These are phyloP conservation scores for Cylindrodendrum hubeiense DNA, from an alignment of 2,329 filamentous ascomycete genomes.

Conservation along the genomic window DNA sequence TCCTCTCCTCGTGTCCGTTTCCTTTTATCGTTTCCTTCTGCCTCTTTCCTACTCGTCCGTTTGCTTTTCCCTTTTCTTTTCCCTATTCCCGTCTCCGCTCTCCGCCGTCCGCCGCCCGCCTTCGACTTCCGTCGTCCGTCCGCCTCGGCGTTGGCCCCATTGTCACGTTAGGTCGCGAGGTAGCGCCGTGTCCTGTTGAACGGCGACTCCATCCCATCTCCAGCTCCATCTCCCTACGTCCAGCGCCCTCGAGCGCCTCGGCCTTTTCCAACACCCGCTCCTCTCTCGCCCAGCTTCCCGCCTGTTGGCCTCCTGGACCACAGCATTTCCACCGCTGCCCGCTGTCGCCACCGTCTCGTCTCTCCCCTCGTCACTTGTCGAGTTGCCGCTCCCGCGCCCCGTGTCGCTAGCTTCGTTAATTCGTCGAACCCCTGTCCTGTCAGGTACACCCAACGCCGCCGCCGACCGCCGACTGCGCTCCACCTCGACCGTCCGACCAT, in stretches of 20 bases:
- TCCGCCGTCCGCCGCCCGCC: background rate
- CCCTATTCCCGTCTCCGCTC: slow-evolving; percentile 7
- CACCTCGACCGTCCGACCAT: slow-evolving; percentile 44
- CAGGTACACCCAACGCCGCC: slow-evolving; percentile 45
- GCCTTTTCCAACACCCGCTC: background rate
- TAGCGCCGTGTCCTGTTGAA: slow-evolving; percentile 23
- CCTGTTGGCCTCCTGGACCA: background rate
- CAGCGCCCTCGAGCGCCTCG: slow-evolving; percentile 7
- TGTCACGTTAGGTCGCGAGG: slow-evolving; percentile 19
- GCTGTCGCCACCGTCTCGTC: slow-evolving; percentile 9
- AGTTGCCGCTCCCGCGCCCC: slow-evolving; percentile 18
- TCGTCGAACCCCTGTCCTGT: slow-evolving; percentile 36
- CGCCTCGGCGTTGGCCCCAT: slow-evolving; percentile 18
- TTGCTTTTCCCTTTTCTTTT: slow-evolving; percentile 15
- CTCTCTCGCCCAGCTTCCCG: background rate
- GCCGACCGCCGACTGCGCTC: slow-evolving; percentile 44
- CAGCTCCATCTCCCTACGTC: slow-evolving; percentile 10
- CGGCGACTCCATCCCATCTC: slow-evolving; percentile 19
- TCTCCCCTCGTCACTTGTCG: slow-evolving; percentile 11
- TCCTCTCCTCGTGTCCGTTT: slow-evolving; percentile 32
- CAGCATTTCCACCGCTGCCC: slow-evolving; percentile 3
- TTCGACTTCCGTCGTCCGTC: slow-evolving; percentile 7
- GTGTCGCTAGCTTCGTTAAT: slow-evolving; percentile 28
- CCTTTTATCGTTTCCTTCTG: slow-evolving; percentile 39
- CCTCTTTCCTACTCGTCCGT: slow-evolving; percentile 29